Conservation (phyloP, 176 grass and related monocot genomes). For the Puya raimondii region DNA sequence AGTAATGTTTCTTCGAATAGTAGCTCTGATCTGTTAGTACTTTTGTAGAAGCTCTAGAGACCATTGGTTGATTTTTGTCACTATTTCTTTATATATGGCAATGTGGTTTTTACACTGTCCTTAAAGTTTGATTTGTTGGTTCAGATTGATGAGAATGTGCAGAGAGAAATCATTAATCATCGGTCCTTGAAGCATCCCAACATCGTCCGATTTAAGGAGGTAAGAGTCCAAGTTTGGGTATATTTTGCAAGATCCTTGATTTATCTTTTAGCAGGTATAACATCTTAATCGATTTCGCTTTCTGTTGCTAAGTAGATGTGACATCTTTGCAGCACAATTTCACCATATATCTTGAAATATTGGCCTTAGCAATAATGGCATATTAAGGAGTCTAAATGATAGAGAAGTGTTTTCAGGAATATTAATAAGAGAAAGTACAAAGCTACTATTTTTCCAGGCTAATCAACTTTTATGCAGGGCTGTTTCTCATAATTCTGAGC, state of each 20-base stretch:
- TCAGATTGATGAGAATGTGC: slow-evolving; percentile 96
- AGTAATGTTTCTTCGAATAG: too few relatives aligned
- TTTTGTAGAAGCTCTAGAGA: too few relatives aligned
- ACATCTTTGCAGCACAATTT: too few relatives aligned
- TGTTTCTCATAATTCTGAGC: background rate
- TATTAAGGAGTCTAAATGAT: too few relatives aligned
- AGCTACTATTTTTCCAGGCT: too few relatives aligned
- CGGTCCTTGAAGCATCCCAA: slow-evolving; percentile 75
- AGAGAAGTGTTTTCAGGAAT: too few relatives aligned
- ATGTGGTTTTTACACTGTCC: background rate
- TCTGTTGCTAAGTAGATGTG: too few relatives aligned
- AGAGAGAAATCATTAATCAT: slow-evolving; percentile 98
- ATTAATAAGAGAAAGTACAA: too few relatives aligned
- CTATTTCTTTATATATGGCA: background rate
- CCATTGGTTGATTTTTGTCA: background rate
- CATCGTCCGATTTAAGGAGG: slow-evolving; percentile 87
- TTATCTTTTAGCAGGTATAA: background rate
- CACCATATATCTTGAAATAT: too few relatives aligned
- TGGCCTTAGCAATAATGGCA: too few relatives aligned
- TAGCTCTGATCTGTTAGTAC: too few relatives aligned
- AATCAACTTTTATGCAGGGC: background rate
- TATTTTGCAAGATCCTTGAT: background rate
- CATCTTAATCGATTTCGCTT: too few relatives aligned
- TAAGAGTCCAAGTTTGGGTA: slow-evolving; percentile 14
- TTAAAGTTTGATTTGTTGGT: background rate